Conservation (phyloP, 371 early-diverging fungal genomes). For the Mucor plumbeus region DNA sequence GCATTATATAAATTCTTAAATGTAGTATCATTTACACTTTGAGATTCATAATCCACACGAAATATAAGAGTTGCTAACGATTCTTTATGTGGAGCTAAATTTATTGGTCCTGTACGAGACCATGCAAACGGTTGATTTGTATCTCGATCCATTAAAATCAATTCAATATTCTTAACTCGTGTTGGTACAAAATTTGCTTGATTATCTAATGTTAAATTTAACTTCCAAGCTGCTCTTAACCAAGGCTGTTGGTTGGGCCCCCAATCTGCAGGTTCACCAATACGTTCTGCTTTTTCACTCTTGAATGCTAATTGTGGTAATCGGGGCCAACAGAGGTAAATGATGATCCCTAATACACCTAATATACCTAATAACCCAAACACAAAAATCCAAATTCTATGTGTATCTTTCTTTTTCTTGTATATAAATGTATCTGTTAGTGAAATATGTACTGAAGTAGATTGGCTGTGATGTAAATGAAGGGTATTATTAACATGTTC, state of each 20-base stretch:
- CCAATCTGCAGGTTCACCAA: constrained; percentile 34
- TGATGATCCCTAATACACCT: constrained; percentile 2
- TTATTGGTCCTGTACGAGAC: constrained; percentile 17
- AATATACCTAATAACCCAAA: neutral
- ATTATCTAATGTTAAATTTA: constrained; percentile 34
- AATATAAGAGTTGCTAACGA: constrained; percentile 9
- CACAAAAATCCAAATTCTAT: neutral
- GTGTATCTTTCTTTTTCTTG: neutral
- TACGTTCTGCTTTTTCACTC: constrained; percentile 25
- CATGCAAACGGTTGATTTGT: constrained; percentile 26
- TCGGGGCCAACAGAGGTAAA: constrained; percentile 33
- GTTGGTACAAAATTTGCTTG: constrained; percentile 29
- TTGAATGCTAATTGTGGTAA: constrained; percentile 16
- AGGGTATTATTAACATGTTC: constrained; percentile 1
- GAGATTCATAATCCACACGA: constrained; percentile 26
- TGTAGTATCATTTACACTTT: constrained; percentile 20
- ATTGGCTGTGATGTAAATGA: neutral
- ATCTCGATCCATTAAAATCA: constrained; percentile 24
- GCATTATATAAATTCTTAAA: constrained; percentile 37
- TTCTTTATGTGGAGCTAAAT: constrained; percentile 12
- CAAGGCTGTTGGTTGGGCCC: constrained; percentile 28
- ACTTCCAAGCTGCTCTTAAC: constrained; percentile 24
- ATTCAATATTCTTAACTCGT: constrained; percentile 18
- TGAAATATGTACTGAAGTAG: neutral
- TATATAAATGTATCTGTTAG: constrained; percentile 6